A percentile compares a stretch with the other conserved stretches of the same genome.
Evolutionary conservation across 2,329 filamentous ascomycete species (phyloP).

Genomic region (Fusarium subglutinans): DNA sequence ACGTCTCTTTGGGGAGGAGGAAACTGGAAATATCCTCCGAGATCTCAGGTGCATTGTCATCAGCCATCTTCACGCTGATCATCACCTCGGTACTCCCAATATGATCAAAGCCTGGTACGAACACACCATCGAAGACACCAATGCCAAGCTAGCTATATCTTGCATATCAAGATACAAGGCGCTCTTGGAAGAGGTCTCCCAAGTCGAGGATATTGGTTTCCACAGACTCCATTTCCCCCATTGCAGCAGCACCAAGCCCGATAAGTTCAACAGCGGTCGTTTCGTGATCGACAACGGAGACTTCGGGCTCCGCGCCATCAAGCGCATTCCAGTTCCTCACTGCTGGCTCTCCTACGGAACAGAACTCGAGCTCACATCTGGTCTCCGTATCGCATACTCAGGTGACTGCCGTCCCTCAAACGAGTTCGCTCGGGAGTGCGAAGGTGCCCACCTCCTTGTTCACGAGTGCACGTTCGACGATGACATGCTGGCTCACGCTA

Average conservation of each 20-base stretch:
- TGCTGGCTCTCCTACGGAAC: constrained; percentile 82
- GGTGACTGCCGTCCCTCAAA: constrained; percentile 88
- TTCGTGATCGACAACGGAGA: constrained; percentile 54
- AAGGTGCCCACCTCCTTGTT: constrained; percentile 81
- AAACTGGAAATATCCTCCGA: constrained; percentile 75
- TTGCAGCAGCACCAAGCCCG: constrained; percentile 31
- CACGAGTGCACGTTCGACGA: constrained; percentile 98
- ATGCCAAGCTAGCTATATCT: constrained; percentile 68
- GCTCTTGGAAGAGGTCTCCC: constrained; percentile 82
- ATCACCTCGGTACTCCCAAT: constrained; percentile 86
- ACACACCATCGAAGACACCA: constrained; percentile 51
- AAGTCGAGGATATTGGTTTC: constrained; percentile 80
- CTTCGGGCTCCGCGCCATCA: constrained; percentile 72
- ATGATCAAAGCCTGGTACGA: constrained; percentile 86
- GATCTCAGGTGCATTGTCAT: constrained; percentile 89
- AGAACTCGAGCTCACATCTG: constrained; percentile 78
- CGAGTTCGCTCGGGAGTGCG: constrained; percentile 75
- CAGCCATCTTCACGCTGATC: constrained; percentile 95
- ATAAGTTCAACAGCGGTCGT: constrained; percentile 46
- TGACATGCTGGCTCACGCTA: constrained; percentile 79
- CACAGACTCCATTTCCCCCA: constrained; percentile 55
- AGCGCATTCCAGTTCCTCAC: constrained; percentile 76
- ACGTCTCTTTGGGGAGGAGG: constrained; percentile 72
- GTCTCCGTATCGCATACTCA: constrained; percentile 90
- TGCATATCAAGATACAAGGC: constrained; percentile 76